These are phyloP conservation scores for Cytospora leucostoma DNA, from an alignment of 2,329 filamentous ascomycete genomes.

Conservation along the genomic window DNA sequence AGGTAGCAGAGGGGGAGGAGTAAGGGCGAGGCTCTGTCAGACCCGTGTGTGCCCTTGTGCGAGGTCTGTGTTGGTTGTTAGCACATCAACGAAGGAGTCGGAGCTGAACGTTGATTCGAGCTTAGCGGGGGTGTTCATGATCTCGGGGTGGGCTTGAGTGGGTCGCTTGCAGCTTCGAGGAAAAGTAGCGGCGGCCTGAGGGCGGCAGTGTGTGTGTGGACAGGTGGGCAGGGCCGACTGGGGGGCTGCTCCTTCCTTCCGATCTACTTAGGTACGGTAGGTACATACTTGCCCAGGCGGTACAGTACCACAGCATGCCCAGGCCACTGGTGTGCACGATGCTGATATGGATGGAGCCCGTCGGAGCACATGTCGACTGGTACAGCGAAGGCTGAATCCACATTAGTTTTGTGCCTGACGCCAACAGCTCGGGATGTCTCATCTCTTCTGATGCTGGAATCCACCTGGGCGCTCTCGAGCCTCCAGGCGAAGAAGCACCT, in stretches of 20 bases:
- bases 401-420: background rate
- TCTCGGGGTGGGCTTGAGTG: background rate
- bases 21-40: conserved; percentile 23
- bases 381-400: conserved; percentile 2
- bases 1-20: background rate
- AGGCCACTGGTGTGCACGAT: too few species aligned
- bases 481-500: too few species aligned
- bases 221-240: background rate
- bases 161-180: conserved; percentile 13
- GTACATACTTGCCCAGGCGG: too few species aligned
- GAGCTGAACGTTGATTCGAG: conserved; percentile 21
- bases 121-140: conserved; percentile 6
- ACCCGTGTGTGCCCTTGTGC: background rate
- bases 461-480: background rate
- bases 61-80: conserved; percentile 13
- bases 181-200: conserved; percentile 13
- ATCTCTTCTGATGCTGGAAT: background rate
- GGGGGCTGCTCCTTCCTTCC: conserved; percentile 11
- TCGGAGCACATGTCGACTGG: too few species aligned
- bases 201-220: conserved; percentile 1
- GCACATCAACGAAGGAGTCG: conserved; percentile 13
- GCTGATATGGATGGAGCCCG: too few species aligned
- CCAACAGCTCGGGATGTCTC: conserved; percentile 10
- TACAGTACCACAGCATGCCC: too few species aligned
- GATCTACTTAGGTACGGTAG: background rate